Evolutionary conservation across 228 moss, liverwort and hornwort species (phyloP), one percentile per base, ranked within the genome.

Genomic region (Sphagnum magellanicum): DNA sequence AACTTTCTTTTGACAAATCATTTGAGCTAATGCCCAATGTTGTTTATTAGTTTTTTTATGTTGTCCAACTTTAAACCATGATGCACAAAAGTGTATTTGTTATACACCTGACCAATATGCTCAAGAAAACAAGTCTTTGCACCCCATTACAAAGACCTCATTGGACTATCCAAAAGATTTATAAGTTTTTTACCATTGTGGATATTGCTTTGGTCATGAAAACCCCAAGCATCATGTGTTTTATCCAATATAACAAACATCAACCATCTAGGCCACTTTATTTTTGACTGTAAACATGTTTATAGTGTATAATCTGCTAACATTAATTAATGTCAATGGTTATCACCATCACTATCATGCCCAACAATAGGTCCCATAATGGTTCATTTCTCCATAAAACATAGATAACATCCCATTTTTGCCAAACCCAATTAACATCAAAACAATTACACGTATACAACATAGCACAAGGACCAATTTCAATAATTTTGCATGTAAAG

Each of bases 171-270:
- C 0, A 74, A 6, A 6, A 50, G 68, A 48, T 74, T 74, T 4
- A 74, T 50, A 46, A 72, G 50, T 1, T 63, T 57, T n/a, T 69
- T 60, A 4, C n/a, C 68, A 49, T 69, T 69, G 69, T 69, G 69
- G 4, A 61, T 60, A 50, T 60, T 59, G 16, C 50, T 48, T 32
- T 63, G 49, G 48, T 64, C 63, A 49, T 63, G 68, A 17, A 63
- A 11, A 0, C 11, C 0, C 12, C 15, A 14, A 51, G 48, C 63
- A 12, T 63, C 6, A 5, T 71, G 55, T 15, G 14, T 3, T 5
- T 3, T 0, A 46, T 69, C 10, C 48, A 72, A 5, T 9, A 14
- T 50, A 0, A 49, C 53, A 1, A 1, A 10, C 3, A 74, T 48
- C 12, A 63, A n/a, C 69, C 70, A 80, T 0, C 70, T 70, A 4